Evolutionary conservation across 192 early-diverging fungal species (phyloP).

Genomic region (Backusella macrospora): DNA sequence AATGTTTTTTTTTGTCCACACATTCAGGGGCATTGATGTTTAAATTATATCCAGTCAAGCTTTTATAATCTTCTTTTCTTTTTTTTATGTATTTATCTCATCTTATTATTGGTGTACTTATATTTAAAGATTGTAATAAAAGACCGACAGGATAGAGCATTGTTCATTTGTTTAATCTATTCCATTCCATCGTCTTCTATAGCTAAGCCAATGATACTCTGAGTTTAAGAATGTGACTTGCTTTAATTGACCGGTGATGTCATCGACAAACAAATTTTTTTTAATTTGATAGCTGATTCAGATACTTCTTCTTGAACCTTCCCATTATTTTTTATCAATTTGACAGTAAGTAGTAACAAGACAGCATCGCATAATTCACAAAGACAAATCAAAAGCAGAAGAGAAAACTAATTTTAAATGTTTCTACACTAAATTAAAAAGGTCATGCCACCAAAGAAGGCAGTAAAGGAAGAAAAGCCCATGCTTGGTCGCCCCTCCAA

Average conservation of each 20-base stretch:
- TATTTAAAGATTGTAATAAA: background rate
- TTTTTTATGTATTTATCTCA: too few relatives aligned
- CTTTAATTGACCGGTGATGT: background rate
- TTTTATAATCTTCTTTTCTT: too few relatives aligned
- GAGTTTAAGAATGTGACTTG: background rate
- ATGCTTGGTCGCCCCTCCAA: conserved; percentile 82
- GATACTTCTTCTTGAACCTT: background rate
- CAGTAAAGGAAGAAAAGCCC: conserved; percentile 71
- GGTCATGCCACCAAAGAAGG: conserved; percentile 85
- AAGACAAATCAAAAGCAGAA: background rate
- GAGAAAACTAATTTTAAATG: background rate
- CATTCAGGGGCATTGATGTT: too few relatives aligned
- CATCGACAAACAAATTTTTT: background rate
- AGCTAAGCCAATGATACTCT: background rate
- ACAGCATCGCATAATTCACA: background rate
- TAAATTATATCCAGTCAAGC: too few relatives aligned
- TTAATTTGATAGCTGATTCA: conserved; percentile 5
- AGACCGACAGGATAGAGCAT: background rate
- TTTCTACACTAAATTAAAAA: conserved; percentile 10
- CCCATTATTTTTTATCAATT: background rate
- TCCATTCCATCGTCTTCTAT: background rate
- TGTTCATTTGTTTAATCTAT: background rate
- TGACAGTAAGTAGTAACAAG: background rate
- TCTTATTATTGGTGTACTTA: too few relatives aligned
- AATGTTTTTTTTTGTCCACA: too few relatives aligned